A percentile compares a stretch with the other conserved stretches of the same genome.
phyloP scores from a whole-genome alignment of 2,329 filamentous ascomycete species.

The Aspergillus fumigatiaffinis region DNA sequence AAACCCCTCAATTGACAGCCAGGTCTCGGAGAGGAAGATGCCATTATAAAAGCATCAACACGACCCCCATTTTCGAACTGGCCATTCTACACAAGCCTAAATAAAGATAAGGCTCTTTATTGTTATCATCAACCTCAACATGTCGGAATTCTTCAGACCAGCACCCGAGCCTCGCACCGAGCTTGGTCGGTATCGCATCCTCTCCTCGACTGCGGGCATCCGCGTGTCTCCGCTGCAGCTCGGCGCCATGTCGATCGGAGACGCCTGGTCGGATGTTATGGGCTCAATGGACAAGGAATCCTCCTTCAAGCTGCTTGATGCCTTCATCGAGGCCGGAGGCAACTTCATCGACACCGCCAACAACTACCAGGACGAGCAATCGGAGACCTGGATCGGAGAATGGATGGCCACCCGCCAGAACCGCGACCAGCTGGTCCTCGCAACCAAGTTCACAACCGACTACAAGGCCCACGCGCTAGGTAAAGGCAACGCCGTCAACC shows the following conservation, averaged over 20 bases:
- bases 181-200: conserved; percentile 61
- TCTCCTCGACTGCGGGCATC: conserved; percentile 62
- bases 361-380: conserved; percentile 63
- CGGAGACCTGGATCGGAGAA: conserved; percentile 64
- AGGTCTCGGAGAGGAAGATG: background rate
- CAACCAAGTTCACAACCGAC: conserved; percentile 65
- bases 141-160: conserved; percentile 29
- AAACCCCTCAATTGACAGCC: no score
- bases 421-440: conserved; percentile 65
- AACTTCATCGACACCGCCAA: conserved; percentile 73
- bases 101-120: background rate
- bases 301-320: conserved; percentile 62
- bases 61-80: background rate
- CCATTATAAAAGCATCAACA: background rate
- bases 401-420: conserved; percentile 65
- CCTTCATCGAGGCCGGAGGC: conserved; percentile 61
- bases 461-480: conserved; percentile 45
- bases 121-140: conserved; percentile 11
- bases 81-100: background rate
- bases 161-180: conserved; percentile 55
- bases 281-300: conserved; percentile 62
- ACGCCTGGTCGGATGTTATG: conserved; percentile 50
- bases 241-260: conserved; percentile 38
- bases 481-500: conserved; percentile 29
- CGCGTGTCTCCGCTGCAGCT: conserved; percentile 61